phyloP scores from a whole-genome alignment of 306 rosid genomes.

The Senna tora region DNA sequence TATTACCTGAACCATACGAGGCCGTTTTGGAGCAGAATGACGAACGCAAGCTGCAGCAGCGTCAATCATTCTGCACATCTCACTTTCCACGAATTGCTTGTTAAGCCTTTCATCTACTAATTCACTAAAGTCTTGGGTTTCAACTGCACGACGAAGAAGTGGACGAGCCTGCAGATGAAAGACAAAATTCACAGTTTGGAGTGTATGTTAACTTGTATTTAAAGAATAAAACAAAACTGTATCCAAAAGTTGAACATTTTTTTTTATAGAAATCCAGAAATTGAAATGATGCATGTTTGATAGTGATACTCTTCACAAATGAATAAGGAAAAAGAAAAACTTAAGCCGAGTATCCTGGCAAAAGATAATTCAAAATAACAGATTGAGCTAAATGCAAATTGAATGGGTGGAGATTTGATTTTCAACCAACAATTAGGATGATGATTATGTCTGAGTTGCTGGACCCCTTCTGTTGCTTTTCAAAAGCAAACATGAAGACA shows the following conservation, averaged over 20 bases:
- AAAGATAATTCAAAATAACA: not conserved
- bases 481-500: not conserved
- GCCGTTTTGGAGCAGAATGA: conserved; percentile 86
- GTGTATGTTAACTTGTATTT: conserved; percentile 5
- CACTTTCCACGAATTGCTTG: conserved; percentile 57
- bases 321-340: not conserved
- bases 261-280: too few relatives aligned
- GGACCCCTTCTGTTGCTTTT: not conserved
- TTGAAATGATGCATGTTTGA: not conserved
- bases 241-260: conserved; percentile 7
- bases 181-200: conserved; percentile 17
- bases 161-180: conserved; percentile 80
- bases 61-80: conserved; percentile 84
- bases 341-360: not conserved
- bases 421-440: not conserved
- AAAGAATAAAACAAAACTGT: conserved; percentile 11
- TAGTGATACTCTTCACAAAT: not conserved
- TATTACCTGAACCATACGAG: conserved; percentile 91
- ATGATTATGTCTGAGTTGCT: conserved; percentile 10
- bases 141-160: conserved; percentile 63
- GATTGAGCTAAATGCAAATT: not conserved
- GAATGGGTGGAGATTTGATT: not conserved
- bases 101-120: conserved; percentile 76
- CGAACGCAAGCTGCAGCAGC: conserved; percentile 97
- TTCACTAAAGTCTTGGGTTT: conserved; percentile 59